Conservation (phyloP, 116 monocot genomes). For the Posidonia oceanica region DNA sequence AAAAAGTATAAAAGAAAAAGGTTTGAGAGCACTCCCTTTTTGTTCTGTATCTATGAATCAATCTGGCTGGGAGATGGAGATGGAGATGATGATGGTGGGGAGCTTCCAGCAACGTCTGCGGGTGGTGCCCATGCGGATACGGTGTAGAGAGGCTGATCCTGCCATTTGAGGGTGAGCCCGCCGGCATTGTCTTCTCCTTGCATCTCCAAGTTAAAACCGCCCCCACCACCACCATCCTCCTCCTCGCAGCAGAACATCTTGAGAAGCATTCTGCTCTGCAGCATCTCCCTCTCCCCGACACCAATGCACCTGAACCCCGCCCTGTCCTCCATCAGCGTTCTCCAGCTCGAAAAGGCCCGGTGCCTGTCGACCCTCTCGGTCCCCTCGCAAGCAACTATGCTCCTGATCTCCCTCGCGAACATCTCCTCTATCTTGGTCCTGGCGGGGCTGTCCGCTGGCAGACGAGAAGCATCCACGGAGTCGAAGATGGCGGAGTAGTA, state of each 20-base stretch:
- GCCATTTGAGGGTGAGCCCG: not conserved
- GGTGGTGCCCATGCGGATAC: slow-evolving; percentile 56
- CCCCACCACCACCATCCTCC: no score
- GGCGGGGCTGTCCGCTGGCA: slow-evolving; percentile 20
- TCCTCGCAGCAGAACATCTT: no score
- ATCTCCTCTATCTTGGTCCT: slow-evolving; percentile 69
- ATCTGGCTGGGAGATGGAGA: no score
- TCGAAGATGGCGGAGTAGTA: slow-evolving; percentile 74
- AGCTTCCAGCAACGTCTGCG: slow-evolving; percentile 7
- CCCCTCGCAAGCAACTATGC: slow-evolving; percentile 51
- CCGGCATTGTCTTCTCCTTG: not conserved
- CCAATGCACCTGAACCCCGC: slow-evolving; percentile 32
- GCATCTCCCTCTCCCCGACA: slow-evolving; percentile 43
- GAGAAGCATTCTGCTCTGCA: slow-evolving; percentile 14
- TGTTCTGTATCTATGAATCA: no score
- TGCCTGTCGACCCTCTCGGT: slow-evolving; percentile 53
- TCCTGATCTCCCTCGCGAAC: slow-evolving; percentile 70
- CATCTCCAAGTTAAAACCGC: no score
- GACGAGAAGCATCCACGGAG: slow-evolving; percentile 29
- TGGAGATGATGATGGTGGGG: not conserved
- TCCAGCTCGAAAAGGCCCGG: slow-evolving; percentile 57
- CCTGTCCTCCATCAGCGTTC: slow-evolving; percentile 24
- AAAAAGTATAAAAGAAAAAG: no score
- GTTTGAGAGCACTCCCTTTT: no score
- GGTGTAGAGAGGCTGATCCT: slow-evolving; percentile 35